phyloP scores from a whole-genome alignment of 1,284 basidiomycete genomes.

The Ustilago bromivora region DNA sequence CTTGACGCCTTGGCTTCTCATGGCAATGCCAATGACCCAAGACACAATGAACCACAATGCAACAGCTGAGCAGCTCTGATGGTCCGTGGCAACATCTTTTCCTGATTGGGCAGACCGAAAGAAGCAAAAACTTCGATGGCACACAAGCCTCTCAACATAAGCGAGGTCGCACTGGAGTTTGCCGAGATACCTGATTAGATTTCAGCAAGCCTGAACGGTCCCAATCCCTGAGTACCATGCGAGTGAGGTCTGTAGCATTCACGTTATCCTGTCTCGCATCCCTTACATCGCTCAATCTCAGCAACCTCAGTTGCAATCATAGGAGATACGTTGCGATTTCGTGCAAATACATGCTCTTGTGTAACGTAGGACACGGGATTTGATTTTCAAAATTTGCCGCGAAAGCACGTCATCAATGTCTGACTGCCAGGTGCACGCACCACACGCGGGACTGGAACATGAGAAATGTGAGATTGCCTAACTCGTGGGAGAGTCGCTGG shows the following conservation, averaged over 20 bases:
- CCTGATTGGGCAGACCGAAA: not conserved
- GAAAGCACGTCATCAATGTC: not conserved
- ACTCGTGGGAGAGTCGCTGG: too few species aligned
- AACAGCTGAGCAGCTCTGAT: too few species aligned
- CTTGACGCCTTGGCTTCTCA: too few species aligned
- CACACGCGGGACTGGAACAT: too few species aligned
- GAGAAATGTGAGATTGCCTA: too few species aligned
- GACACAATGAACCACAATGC: too few species aligned
- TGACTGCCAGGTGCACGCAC: too few species aligned
- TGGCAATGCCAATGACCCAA: too few species aligned
- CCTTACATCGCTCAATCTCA: not conserved
- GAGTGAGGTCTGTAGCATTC: not conserved
- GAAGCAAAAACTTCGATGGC: not conserved
- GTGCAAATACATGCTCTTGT: not conserved
- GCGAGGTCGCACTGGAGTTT: slow-evolving; percentile 10
- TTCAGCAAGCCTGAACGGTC: not conserved
- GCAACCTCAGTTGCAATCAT: not conserved
- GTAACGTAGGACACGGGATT: not conserved
- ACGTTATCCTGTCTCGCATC: not conserved
- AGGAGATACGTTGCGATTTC: not conserved
- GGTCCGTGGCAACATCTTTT: slow-evolving; percentile 2
- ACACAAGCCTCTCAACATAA: not conserved
- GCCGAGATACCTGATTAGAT: slow-evolving; percentile 11
- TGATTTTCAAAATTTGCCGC: slow-evolving; percentile 2
- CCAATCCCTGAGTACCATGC: not conserved